phyloP scores from a whole-genome alignment of 768 basidiomycete species.

The Boletus tylopilopsis region DNA sequence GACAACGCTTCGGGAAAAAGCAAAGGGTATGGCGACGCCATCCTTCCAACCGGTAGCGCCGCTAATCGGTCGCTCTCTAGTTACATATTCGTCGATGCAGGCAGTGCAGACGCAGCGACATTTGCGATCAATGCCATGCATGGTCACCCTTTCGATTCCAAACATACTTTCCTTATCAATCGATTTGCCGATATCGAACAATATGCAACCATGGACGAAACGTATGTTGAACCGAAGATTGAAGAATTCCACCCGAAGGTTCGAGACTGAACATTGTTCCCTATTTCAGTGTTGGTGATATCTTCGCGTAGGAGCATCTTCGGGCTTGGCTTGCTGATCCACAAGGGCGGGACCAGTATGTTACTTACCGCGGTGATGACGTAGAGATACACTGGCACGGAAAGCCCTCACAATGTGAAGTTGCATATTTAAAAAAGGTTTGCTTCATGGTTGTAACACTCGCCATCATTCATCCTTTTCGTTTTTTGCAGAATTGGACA shows the following conservation, averaged over 20 bases:
- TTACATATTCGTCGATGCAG: slow-evolving; percentile 80
- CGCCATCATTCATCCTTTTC: slow-evolving; percentile 5
- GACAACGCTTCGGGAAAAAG: slow-evolving; percentile 77
- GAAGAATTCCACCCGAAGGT: slow-evolving; percentile 79
- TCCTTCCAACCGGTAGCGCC: not conserved
- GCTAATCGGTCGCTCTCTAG: slow-evolving; percentile 36
- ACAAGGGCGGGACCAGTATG: slow-evolving; percentile 93
- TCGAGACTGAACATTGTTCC: not conserved
- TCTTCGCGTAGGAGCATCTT: slow-evolving; percentile 76
- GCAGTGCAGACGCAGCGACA: slow-evolving; percentile 64
- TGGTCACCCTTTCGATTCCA: slow-evolving; percentile 82
- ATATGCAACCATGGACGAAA: slow-evolving; percentile 72
- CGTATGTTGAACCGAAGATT: slow-evolving; percentile 67
- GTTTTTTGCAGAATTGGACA: slow-evolving; percentile 75
- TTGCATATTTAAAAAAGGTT: slow-evolving; percentile 72
- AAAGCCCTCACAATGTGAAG: slow-evolving; percentile 80
- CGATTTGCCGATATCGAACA: slow-evolving; percentile 87
- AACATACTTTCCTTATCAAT: slow-evolving; percentile 81
- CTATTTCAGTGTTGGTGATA: slow-evolving; percentile 7
- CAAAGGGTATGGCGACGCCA: slow-evolving; percentile 68
- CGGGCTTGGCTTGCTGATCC: slow-evolving; percentile 92
- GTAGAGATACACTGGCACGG: slow-evolving; percentile 92
- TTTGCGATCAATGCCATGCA: slow-evolving; percentile 65
- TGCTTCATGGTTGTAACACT: slow-evolving; percentile 23
- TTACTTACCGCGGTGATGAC: slow-evolving; percentile 89